phyloP scores from a whole-genome alignment of 495 filamentous ascomycete species.

The Penicillium psychrofluorescens region DNA sequence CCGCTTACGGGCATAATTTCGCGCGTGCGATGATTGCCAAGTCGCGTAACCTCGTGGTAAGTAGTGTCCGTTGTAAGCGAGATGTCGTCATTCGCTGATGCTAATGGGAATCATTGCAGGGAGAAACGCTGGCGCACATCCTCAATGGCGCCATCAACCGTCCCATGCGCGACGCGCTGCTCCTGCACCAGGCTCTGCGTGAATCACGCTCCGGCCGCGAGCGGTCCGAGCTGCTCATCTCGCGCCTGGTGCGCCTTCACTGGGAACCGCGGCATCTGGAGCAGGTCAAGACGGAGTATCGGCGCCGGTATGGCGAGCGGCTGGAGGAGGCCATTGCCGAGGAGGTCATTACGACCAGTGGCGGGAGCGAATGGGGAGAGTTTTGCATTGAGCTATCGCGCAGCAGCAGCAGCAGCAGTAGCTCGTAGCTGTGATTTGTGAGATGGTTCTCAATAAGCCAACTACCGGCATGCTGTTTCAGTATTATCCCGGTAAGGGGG shows the following conservation, averaged over 20 bases:
- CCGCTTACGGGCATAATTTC: conserved; percentile 66
- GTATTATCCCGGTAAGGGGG: conserved; percentile 7
- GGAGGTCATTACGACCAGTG: conserved; percentile 32
- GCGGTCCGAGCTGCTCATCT: conserved; percentile 76
- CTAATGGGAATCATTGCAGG: conserved; percentile 43
- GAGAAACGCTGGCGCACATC: conserved; percentile 90
- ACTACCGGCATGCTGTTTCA: too few relatives aligned
- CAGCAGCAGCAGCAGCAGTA: background rate
- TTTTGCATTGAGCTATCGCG: conserved; percentile 51
- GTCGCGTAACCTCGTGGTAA: conserved; percentile 83
- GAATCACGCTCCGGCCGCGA: conserved; percentile 55
- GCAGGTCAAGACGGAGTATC: conserved; percentile 61
- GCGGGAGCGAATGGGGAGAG: conserved; percentile 45
- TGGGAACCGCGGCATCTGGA: conserved; percentile 77
- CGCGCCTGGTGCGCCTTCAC: conserved; percentile 70
- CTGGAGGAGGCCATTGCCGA: conserved; percentile 55
- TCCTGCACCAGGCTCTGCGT: conserved; percentile 85
- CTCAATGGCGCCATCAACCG: conserved; percentile 95
- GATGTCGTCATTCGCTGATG: background rate
- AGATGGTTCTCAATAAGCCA: too few relatives aligned
- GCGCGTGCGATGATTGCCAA: conserved; percentile 80
- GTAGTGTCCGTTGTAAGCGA: conserved; percentile 15
- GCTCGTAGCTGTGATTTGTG: conserved; percentile 7
- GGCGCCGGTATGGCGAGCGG: conserved; percentile 61
- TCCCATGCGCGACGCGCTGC: conserved; percentile 85